Evolutionary conservation across 1,139 yeast genomes (phyloP), one percentile per base, ranked within the genome.

Genomic region (Tardiomyces digboiensis): DNA sequence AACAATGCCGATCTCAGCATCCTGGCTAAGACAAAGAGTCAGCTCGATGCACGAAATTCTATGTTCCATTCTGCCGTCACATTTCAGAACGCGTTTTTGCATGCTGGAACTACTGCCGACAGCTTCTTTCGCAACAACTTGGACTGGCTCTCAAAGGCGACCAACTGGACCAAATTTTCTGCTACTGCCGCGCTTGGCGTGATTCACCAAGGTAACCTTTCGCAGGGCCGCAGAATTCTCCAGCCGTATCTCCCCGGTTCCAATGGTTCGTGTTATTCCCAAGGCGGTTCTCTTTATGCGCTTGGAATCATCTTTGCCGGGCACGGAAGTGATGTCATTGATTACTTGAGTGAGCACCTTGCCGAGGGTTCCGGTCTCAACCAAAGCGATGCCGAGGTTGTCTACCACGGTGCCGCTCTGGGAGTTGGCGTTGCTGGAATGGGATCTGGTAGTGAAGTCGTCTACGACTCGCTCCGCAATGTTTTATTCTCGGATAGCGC

Each of bases 131-230:
- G 96, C 62, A 77, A 84, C 42, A 91, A 91, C 60, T 72, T 89
- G 55, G 97, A 91, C 58, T 93, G 97, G 97, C 73, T 91, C 53
- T 95, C 95, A 36, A 87, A 88, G 67, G 97, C 98, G 12, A 82
- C 93, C 42, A 89, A 89, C 65, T 91, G 99, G 99, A 89, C 97
- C 7, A 91, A 91, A 61, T 91, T 91, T 61, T 80, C 95, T 0
- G 97, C 98, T 6, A 91, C 98, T 23, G 98, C 98, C 18, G 97
- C 97, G 13, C 72, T 93, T 48, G 99, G 99, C 61, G 98, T 91
- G 29, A 89, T 91, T 55, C 98, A 91, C 61, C 86, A 84, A 59
- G 98, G 98, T 44, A 89, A 91, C 62, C 74, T 91, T 51, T 77
- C 95, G 1, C 95, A 87, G 61, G 98, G 98, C 46, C 80, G 81